Evolutionary conservation across 164 flowering plant genomes (phyloP), one percentile per base, ranked within the genome.

Genomic region (Euptelea pleiosperma): DNA sequence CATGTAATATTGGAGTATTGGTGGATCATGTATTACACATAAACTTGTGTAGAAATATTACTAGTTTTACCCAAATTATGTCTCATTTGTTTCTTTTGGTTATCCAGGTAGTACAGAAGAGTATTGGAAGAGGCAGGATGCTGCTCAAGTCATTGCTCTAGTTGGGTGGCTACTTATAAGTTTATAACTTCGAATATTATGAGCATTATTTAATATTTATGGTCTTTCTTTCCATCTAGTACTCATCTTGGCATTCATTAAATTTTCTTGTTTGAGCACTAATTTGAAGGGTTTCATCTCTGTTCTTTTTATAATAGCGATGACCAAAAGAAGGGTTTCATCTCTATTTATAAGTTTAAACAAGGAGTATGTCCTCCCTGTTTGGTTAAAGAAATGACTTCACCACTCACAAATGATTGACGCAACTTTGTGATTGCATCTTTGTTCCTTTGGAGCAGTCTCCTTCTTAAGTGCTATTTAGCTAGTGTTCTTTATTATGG

Each of bases 71-170:
- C 35, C 34, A 33, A 12, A 16, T 57, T 21, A 44, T 55, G 42
- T 35, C 26, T 58, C 52, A 37, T 39, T 51, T 43, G 28, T 39
- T 31, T 35, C 29, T 50, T 50, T 10, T 64, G 47, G 24, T 62
- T 43, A 16, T 49, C 30, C 43, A 84, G 98, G 98, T 53, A 91
- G 96, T 60, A 89, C 95, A 36, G 86, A 83, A 48, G 96, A 89
- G 45, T 79, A 85, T 53, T 89, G 95, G 96, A 77, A 67, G 71
- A 81, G 98, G 75, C 80, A 79, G 69, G 98, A 91, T 80, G 98
- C 96, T 66, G 98, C 98, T 62, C 80, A 75, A 53, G 95, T 77
- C 30, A 69, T 91, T 48, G 96, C 96, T 75, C 74, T 50, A 61
- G 96, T 81, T 75, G 71, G 74, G 76, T 72, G 56, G 36, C 25